These are phyloP conservation scores for Laguncularia racemosa DNA, from an alignment of 345 rosid genomes.

Conservation along the genomic window DNA sequence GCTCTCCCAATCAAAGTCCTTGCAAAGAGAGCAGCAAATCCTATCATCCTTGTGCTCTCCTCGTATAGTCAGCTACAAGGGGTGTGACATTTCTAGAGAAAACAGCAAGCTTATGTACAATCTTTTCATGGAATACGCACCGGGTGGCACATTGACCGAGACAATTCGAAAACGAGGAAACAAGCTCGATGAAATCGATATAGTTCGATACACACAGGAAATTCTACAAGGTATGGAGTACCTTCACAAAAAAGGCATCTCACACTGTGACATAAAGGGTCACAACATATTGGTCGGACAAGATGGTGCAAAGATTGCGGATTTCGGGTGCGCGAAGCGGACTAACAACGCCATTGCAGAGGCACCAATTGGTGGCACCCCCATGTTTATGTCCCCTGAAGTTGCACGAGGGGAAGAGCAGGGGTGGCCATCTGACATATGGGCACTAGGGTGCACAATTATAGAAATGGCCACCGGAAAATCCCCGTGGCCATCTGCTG, in stretches of 20 bases:
- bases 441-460: constrained; percentile 76
- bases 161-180: constrained; percentile 29
- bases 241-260: constrained; percentile 48
- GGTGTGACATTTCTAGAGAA: constrained; percentile 38
- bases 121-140: constrained; percentile 57
- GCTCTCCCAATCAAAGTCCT: constrained; percentile 31
- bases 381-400: constrained; percentile 81
- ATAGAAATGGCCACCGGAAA: constrained; percentile 74
- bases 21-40: constrained; percentile 48
- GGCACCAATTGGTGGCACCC: constrained; percentile 44
- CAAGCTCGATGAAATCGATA: constrained; percentile 26
- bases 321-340: constrained; percentile 68
- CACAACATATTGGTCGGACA: constrained; percentile 47
- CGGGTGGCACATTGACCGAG: constrained; percentile 45
- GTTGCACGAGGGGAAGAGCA: constrained; percentile 78
- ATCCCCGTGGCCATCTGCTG: constrained; percentile 16
- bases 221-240: constrained; percentile 50
- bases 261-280: constrained; percentile 75
- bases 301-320: constrained; percentile 50
- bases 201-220: constrained; percentile 41
- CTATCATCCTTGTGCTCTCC: constrained; percentile 48
- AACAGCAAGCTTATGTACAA: constrained; percentile 34
- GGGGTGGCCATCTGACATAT: constrained; percentile 49
- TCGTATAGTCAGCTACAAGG: constrained; percentile 43
- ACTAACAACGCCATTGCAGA: constrained; percentile 5